Conservation (phyloP, 768 basidiomycete genomes). For the Trametes coccinea region DNA sequence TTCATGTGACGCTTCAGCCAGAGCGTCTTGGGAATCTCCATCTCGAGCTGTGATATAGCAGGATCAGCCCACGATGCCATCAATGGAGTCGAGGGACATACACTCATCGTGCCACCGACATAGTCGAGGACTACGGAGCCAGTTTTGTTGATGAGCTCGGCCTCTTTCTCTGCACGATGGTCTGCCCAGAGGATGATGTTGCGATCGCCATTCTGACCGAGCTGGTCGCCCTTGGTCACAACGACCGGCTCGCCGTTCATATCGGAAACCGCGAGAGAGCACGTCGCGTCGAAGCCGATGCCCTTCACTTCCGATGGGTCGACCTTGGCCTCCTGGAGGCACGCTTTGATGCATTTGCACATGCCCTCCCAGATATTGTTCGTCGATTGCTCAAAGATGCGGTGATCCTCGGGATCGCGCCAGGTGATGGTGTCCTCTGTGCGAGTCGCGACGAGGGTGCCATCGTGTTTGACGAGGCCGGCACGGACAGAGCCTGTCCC, state of each 20-base stretch:
- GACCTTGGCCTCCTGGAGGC: constrained; percentile 59
- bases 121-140: constrained; percentile 87
- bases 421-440: constrained; percentile 83
- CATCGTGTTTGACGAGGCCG: constrained; percentile 68
- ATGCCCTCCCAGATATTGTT: constrained; percentile 82
- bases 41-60: constrained; percentile 67
- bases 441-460: constrained; percentile 74
- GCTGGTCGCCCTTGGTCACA: constrained; percentile 65
- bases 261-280: constrained; percentile 88
- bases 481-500: constrained; percentile 95
- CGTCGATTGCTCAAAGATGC: constrained; percentile 97
- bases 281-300: constrained; percentile 94
- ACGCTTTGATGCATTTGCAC: constrained; percentile 57
- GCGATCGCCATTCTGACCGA: constrained; percentile 70
- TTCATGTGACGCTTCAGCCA: constrained; percentile 95
- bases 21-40: constrained; percentile 97
- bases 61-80: background rate
- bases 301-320: constrained; percentile 72
- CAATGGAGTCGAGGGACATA: constrained; percentile 27
- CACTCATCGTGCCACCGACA: constrained; percentile 96
- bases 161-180: constrained; percentile 91
- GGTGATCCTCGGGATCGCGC: constrained; percentile 80
- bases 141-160: constrained; percentile 83
- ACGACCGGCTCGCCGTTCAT: constrained; percentile 69
- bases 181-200: constrained; percentile 97